Evolutionary conservation across 2,329 filamentous ascomycete species (phyloP), one percentile per base, ranked within the genome.

Genomic region (Stachybotrys elegans): DNA sequence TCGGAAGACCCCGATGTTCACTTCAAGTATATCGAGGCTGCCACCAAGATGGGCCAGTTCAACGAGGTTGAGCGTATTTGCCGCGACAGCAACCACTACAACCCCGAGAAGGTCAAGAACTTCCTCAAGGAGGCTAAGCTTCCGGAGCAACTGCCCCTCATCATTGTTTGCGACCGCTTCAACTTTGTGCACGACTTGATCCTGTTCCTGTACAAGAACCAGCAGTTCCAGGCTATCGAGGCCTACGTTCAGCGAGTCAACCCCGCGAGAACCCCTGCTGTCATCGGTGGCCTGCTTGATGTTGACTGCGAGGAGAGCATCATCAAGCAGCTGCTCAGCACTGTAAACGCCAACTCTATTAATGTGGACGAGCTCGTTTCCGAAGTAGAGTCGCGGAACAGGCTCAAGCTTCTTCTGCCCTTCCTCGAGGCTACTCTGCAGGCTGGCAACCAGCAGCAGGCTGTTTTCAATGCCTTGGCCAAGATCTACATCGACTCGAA

Each of bases 401-500:
- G 93, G 22, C 79, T 98, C 48, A 98, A 98, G 82, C 78, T 98
- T 43, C 78, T 98, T 27, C 71, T 98, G 45, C 93, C 93, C 16
- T 98, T 98, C 84, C 80, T 98, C 6, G 94, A 98, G 73, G 83
- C 87, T 46, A 95, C 90, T 9, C 73, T 98, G 39, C 84, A 88
- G 40, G 81, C 84, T 42, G 93, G 93, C 36, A 96, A 95, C 70
- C 87, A 95, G 65, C 91, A 98, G 67, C 90, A 95, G 64, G 94
- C 92, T 36, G 88, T 98, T 16, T 97, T 87, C 77, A 97, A 98
- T 54, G 94, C 93, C 6, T 78, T 98, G 22, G 93, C 93, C 42
- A 98, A 98, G 80, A 98, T 98, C 56, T 98, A 98, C 71, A 98
- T 98, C 46, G 93, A 98, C 68, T 90, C 83, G 54, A 98, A 98